Evolutionary conservation across 108 stramenopile species (phyloP), one percentile per base, ranked within the genome.

Genomic region (Epipyxis sp.): DNA sequence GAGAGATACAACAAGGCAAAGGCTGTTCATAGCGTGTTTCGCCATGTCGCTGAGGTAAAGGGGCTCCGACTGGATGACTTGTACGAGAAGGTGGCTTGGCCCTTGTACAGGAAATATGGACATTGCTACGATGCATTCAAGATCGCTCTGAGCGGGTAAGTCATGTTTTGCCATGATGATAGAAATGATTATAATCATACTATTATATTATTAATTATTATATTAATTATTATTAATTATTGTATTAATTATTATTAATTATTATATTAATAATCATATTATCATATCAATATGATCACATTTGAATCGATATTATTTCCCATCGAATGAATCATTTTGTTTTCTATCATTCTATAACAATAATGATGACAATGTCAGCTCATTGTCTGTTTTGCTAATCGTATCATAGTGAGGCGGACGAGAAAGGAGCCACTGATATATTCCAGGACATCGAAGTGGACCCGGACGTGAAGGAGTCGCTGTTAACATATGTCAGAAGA

Each of bases 111-210:
- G 83, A 94, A 94, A 79, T 98, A 94, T 87, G 95, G 95, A 0
- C 95, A 96, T 79, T 94, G 96, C 1, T 96, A 87, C 86, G 96
- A 99, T 89, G 98, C 97, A 54, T 98, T 99, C 89, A 95, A 94
- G 84, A 82, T 96, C 42, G 90, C 92, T 0, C 88, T 96, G 80
- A 91, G 88, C 16, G 65, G 20, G 16, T 40, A 25, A n/a, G n/a
- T n/a, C n/a, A n/a, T n/a, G n/a, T n/a, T n/a, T n/a, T n/a, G n/a
- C 25, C 25, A n/a, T 57, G 25, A 57, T 57, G n/a, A n/a, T n/a
- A n/a, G n/a, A n/a, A n/a, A n/a, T n/a, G n/a, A n/a, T n/a, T n/a
- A n/a, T n/a, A n/a, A n/a, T n/a, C n/a, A n/a, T n/a, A n/a, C n/a
- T n/a, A n/a, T n/a, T n/a, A n/a, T n/a, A n/a, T n/a, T n/a, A n/a